Base-by-base conservation (phyloP, 192 early-diverging fungal genomes). In the Funneliformis mosseae region DNA sequence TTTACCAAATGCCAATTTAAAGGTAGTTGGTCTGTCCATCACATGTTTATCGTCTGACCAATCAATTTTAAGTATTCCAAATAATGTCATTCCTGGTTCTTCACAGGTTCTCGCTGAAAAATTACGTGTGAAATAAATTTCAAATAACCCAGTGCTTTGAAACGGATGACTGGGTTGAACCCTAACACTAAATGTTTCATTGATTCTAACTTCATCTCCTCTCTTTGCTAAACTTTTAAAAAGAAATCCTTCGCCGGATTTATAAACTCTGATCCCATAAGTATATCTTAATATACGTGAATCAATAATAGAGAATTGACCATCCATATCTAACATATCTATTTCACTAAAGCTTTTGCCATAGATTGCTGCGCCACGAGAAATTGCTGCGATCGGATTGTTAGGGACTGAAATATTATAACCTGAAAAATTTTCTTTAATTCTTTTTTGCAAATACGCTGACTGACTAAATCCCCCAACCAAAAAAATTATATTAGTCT, bases 301-400 rank as follows among this genome's bases (percentile, higher is more conserved):
- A 8, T n/a, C 68, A 1, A 89, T 84, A 3, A 80, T 71, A 23
- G 21, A 55, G 16, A 55, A 21, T 55, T 21, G 50, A 55, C 50
- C 50, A 55, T 79, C 60, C 11, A 85, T 85, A 16, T 81, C 78
- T 33, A 86, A 3, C 1, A 86, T 88, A 79, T 85, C 85, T 67
- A 85, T 86, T 8, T 87, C 88, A 0, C 86, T 88, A 45, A 55
- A 55, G 21, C 50, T 6, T 7, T 0, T 3, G 1, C 50, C 50
- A 21, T 55, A 55, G 0, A 55, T 55, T 55, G 50, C 16, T 55
- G 50, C 50, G 16, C 89, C 89, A 73, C 86, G 82, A n/a, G 88
- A 86, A 8, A 90, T 85, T 5, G 89, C 89, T 41, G 87, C 61
- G 23, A 87, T 87, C 55, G 86, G 84, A 71, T 84, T 81, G 23